Base-by-base conservation (phyloP, 139 green algal species). In the Edaphochlamys debaryana region DNA sequence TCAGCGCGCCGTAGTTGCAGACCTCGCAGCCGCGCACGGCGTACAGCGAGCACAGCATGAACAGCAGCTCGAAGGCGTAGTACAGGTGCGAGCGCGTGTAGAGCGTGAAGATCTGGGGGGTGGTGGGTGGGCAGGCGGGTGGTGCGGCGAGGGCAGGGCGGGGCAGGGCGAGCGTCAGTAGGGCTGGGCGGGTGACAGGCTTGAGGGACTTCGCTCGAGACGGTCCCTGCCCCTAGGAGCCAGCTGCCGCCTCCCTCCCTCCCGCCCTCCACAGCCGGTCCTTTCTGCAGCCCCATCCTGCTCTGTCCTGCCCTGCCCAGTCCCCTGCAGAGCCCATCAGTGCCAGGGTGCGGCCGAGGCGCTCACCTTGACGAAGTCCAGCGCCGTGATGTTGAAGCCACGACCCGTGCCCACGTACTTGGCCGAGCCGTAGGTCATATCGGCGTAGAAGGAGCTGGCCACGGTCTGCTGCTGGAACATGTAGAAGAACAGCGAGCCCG, bases 401-500 rank as follows among this genome's bases (percentile, higher is more conserved):
- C 87, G 83, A 25, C 87, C 87, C 45, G 85, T 85, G 30, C 84
- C 84, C 38, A 88, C 84, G 62, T 88, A 88, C 60, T 89, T 87
- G 63, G 72, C 87, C 40, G 38, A 74, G 45, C 87, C 87, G 79
- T 91, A 89, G 32, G 48, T 70, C 72, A 91, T 84, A 48, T 91
- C 87, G 1, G 60, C 48, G 20, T 67, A 62, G 74, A 87, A 89
- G 8, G 67, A 60, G 23, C 32, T 38, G 36, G 71, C 79, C 23
- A 86, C 80, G 45, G 80, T 86, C 32, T 81, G 70, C 84, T 91
- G 87, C 75, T 91, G 87, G 79, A 91, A 91, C 67, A 87, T 91
- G 87, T 91, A 91, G 87, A 91, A 91, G 38, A 91, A 62, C 25
- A 91, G 74, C 27, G 84, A 87, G 62, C 87, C 87, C 23, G 79